These are phyloP conservation scores for Lathyrus oleraceus DNA, from an alignment of 306 rosid species.

Conservation along the genomic window DNA sequence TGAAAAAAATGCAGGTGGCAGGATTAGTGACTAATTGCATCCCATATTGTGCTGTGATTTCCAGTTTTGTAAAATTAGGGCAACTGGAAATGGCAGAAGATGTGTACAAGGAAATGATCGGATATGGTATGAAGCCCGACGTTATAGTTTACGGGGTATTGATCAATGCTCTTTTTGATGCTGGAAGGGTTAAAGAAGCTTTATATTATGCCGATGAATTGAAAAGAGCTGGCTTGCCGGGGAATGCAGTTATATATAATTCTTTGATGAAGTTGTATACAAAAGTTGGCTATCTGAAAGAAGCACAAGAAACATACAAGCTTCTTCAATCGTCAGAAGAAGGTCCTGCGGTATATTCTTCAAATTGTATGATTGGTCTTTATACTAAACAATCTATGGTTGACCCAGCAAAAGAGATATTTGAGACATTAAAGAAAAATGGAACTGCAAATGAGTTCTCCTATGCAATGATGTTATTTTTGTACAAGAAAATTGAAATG, in stretches of 20 bases:
- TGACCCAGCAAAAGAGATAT: conserved; percentile 67
- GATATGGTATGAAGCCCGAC: conserved; percentile 64
- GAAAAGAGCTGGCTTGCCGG: conserved; percentile 66
- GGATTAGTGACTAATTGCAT: conserved; percentile 77
- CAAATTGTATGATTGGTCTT: conserved; percentile 87
- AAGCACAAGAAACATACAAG: conserved; percentile 74
- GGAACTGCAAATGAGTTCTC: conserved; percentile 81
- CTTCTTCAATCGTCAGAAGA: conserved; percentile 62
- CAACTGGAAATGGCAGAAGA: conserved; percentile 67
- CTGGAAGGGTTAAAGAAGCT: conserved; percentile 72
- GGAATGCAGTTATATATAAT: conserved; percentile 68
- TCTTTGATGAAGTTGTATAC: conserved; percentile 84
- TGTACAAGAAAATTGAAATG: conserved; percentile 74
- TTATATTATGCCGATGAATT: conserved; percentile 60
- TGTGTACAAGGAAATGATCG: conserved; percentile 70
- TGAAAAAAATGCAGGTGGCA: conserved; percentile 74
- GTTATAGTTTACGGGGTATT: conserved; percentile 69
- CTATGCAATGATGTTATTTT: conserved; percentile 77
- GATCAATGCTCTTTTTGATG: conserved; percentile 79
- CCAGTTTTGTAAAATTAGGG: conserved; percentile 75
- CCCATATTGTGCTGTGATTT: conserved; percentile 70
- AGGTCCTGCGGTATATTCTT: conserved; percentile 66
- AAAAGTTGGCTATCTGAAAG: conserved; percentile 67
- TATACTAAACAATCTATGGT: conserved; percentile 72
- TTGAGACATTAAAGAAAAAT: conserved; percentile 57